Evolutionary conservation across 2,329 filamentous ascomycete genomes (phyloP).

Genomic region (Parafenestella ontariensis): DNA sequence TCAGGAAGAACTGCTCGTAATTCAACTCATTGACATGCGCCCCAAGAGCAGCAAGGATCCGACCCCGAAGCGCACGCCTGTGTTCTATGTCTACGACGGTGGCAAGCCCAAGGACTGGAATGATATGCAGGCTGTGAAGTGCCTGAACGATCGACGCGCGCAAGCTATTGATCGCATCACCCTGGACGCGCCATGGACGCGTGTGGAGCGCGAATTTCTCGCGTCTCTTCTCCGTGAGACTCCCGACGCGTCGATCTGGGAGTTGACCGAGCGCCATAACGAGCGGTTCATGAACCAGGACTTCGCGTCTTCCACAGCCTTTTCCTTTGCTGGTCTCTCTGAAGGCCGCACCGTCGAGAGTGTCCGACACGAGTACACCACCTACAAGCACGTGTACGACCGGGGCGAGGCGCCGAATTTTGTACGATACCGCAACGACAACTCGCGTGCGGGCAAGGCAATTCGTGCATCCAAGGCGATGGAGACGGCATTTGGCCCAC

Average conservation of each 20-base stretch:
- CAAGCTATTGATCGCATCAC: slow-evolving; percentile 32
- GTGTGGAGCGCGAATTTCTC: slow-evolving; percentile 28
- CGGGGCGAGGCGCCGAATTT: slow-evolving; percentile 13
- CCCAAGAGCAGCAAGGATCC: slow-evolving; percentile 14
- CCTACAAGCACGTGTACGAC: slow-evolving; percentile 31
- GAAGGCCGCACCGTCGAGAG: slow-evolving; percentile 37
- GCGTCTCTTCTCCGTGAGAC: slow-evolving; percentile 15
- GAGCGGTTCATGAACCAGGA: slow-evolving; percentile 23
- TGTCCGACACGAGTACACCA: slow-evolving; percentile 33
- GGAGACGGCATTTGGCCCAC: slow-evolving; percentile 8
- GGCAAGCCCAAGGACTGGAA: slow-evolving; percentile 36
- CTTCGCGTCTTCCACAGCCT: slow-evolving; percentile 8
- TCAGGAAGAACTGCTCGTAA: slow-evolving; percentile 26
- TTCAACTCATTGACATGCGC: slow-evolving; percentile 42
- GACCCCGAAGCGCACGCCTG: slow-evolving; percentile 22
- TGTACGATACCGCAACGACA: slow-evolving; percentile 11
- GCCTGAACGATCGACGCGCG: slow-evolving; percentile 34
- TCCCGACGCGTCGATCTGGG: slow-evolving; percentile 32
- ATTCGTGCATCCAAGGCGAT: slow-evolving; percentile 1
- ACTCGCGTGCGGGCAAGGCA: slow-evolving; percentile 6
- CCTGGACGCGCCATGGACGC: slow-evolving; percentile 22
- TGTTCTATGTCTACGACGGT: slow-evolving; percentile 19
- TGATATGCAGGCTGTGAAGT: slow-evolving; percentile 28
- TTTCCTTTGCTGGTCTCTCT: slow-evolving; percentile 11
- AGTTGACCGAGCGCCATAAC: slow-evolving; percentile 36